A percentile compares a stretch with the other conserved stretches of the same genome.
Conservation (phyloP, 2,329 filamentous ascomycete species). For the Penicillium nordicum region DNA sequence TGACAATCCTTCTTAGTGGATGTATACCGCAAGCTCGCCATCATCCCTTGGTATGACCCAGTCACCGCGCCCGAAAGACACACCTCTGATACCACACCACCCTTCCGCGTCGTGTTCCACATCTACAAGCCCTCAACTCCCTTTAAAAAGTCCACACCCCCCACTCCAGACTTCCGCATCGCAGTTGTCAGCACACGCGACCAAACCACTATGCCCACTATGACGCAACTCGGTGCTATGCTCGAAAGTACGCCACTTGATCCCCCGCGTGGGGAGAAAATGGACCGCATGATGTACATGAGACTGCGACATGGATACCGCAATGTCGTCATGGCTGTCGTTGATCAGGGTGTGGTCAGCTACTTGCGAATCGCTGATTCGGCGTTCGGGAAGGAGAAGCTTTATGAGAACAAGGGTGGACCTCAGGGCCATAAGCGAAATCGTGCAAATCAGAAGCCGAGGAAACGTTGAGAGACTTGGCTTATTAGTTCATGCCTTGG, state of each 20-base stretch:
- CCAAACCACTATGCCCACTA: constrained; percentile 64
- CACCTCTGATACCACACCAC: constrained; percentile 37
- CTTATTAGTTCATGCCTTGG: neutral
- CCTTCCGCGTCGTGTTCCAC: constrained; percentile 73
- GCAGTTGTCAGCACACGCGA: constrained; percentile 74
- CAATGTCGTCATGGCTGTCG: constrained; percentile 80
- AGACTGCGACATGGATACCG: constrained; percentile 79
- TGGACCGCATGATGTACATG: constrained; percentile 61
- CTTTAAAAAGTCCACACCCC: constrained; percentile 77
- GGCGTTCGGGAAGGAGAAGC: constrained; percentile 70
- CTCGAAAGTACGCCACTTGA: constrained; percentile 71
- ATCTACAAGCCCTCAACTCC: constrained; percentile 71
- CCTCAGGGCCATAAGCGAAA: constrained; percentile 30
- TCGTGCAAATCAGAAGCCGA: constrained; percentile 22
- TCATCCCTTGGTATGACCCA: constrained; percentile 70
- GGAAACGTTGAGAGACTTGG: constrained; percentile 27
- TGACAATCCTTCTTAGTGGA: constrained; percentile 51
- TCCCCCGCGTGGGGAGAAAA: constrained; percentile 52
- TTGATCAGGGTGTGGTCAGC: constrained; percentile 86
- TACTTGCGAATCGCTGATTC: constrained; percentile 79
- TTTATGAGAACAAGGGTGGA: constrained; percentile 54
- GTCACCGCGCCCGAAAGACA: constrained; percentile 26
- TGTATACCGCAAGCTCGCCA: constrained; percentile 71
- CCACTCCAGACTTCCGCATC: constrained; percentile 77
- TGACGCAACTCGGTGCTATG: constrained; percentile 67